phyloP scores from a whole-genome alignment of 1,284 basidiomycete species.

The Golubevia pallescens region DNA sequence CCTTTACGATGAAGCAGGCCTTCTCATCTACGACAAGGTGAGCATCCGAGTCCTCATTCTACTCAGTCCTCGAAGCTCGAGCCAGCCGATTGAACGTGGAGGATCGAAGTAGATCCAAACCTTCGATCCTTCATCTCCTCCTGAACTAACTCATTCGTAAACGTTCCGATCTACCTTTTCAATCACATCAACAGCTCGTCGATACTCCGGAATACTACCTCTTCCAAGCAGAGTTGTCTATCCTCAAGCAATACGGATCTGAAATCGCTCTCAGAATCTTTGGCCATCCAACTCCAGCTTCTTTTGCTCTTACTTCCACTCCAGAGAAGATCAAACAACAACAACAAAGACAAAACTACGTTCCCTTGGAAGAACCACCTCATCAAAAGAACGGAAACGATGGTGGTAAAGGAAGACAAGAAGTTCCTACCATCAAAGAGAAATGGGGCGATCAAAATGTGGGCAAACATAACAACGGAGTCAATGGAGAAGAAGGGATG shows the following conservation, averaged over 20 bases:
- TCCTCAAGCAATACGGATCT: constrained; percentile 66
- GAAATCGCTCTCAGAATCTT: constrained; percentile 66
- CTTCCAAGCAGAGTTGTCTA: constrained; percentile 71
- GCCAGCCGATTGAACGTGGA: background rate
- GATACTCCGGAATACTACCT: constrained; percentile 85
- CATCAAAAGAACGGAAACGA: constrained; percentile 18
- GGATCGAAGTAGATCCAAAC: background rate
- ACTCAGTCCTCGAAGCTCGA: background rate
- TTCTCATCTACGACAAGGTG: constrained; percentile 75
- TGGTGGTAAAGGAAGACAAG: background rate
- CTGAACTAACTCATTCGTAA: background rate
- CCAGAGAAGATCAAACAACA: constrained; percentile 17
- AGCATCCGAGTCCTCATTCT: constrained; percentile 9
- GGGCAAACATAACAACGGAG: constrained; percentile 73
- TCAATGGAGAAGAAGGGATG: constrained; percentile 68
- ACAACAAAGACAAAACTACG: constrained; percentile 14
- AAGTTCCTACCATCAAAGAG: constrained; percentile 58
- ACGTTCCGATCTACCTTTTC: background rate
- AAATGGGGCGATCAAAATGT: constrained; percentile 73
- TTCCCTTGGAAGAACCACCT: constrained; percentile 10
- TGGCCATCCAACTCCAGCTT: constrained; percentile 15
- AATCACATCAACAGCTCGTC: constrained; percentile 19
- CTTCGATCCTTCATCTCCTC: background rate
- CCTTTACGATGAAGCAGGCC: constrained; percentile 83
- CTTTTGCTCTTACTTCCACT: constrained; percentile 67